These are phyloP conservation scores for Eragrostis curvula DNA, from an alignment of 176 grass and related monocot species.

Conservation along the genomic window DNA sequence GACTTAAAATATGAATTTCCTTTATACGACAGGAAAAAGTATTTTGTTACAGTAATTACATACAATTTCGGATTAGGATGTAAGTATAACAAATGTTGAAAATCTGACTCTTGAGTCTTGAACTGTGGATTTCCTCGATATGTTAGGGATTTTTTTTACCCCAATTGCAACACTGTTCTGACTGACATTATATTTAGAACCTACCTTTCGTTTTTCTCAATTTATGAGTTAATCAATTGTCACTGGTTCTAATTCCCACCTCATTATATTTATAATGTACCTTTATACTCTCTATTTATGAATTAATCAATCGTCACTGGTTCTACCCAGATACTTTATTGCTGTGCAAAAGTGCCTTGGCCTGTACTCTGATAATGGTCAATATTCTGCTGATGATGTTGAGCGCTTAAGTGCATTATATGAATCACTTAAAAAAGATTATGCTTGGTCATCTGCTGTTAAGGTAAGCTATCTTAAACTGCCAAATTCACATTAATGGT, in stretches of 20 bases:
- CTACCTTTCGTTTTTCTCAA: too few relatives aligned
- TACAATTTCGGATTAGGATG: constrained; percentile 3
- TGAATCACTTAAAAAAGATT: constrained; percentile 82
- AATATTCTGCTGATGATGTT: constrained; percentile 76
- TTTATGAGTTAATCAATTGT: too few relatives aligned
- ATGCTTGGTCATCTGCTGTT: constrained; percentile 91
- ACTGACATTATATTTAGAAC: too few relatives aligned
- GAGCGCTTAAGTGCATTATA: constrained; percentile 75
- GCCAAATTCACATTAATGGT: not conserved
- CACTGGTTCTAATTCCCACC: not conserved
- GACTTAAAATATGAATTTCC: constrained; percentile 15
- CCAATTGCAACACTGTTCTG: too few relatives aligned
- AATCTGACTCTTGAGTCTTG: not conserved
- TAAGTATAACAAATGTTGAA: constrained; percentile 12
- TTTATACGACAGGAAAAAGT: not conserved
- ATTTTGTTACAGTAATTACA: not conserved
- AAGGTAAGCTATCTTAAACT: constrained; percentile 66
- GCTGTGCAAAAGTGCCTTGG: constrained; percentile 90
- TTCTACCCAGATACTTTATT: constrained; percentile 78
- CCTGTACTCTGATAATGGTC: constrained; percentile 82
- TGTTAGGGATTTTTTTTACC: not conserved
- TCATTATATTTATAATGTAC: constrained; percentile 9
- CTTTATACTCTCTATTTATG: constrained; percentile 12
- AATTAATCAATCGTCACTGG: constrained; percentile 21
- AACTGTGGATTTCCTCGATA: constrained; percentile 22